phyloP scores from a whole-genome alignment of 129 eudicot species.

The Arctium minus region DNA sequence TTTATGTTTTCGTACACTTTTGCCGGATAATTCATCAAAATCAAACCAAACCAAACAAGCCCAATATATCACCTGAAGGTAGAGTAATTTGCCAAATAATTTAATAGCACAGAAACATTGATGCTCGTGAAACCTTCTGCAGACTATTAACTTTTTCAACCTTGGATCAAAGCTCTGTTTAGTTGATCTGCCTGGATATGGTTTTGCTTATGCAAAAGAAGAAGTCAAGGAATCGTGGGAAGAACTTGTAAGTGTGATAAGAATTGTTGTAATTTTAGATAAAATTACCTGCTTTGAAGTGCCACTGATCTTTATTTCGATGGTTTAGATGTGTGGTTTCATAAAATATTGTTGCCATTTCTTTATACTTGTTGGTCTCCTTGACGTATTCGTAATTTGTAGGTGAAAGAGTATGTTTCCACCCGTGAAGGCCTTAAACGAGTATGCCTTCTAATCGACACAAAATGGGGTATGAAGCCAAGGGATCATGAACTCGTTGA shows the following conservation, averaged over 20 bases:
- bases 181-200: conserved; percentile 94
- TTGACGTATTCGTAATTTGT: conserved; percentile 8
- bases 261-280: neutral
- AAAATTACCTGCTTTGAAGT: too few relatives aligned
- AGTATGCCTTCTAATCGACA: conserved; percentile 90
- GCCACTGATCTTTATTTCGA: too few relatives aligned
- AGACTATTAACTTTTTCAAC: conserved; percentile 83
- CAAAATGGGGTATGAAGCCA: conserved; percentile 98
- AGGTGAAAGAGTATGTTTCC: conserved; percentile 95
- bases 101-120: neutral
- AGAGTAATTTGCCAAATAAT: neutral
- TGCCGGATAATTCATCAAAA: neutral
- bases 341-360: neutral
- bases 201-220: conserved; percentile 97
- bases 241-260: conserved; percentile 70
- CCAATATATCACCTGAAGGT: neutral
- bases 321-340: neutral
- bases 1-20: neutral
- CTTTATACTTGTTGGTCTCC: neutral
- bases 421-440: conserved; percentile 80
- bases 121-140: conserved; percentile 23
- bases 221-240: conserved; percentile 98
- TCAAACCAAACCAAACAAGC: neutral
- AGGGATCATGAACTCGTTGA: conserved; percentile 84
- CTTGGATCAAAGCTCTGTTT: conserved; percentile 83